phyloP scores from a whole-genome alignment of 2,329 filamentous ascomycete species.

The Aspergillus vadensis region DNA sequence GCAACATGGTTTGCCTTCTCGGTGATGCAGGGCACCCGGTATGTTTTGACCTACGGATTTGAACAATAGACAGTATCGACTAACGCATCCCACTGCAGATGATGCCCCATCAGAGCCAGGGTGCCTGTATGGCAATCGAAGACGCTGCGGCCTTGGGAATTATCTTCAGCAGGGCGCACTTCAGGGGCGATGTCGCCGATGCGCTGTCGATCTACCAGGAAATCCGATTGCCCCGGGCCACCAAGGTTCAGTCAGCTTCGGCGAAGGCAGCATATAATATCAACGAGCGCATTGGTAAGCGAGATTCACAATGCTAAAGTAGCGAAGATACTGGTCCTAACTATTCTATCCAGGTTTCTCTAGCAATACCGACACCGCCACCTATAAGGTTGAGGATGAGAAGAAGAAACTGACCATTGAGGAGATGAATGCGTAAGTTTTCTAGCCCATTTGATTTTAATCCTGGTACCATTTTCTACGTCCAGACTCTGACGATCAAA shows the following conservation, averaged over 20 bases:
- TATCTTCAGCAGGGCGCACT: conserved; percentile 56
- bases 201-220: conserved; percentile 55
- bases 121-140: conserved; percentile 69
- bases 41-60: conserved; percentile 11
- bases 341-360: conserved; percentile 57
- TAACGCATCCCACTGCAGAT: conserved; percentile 44
- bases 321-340: conserved; percentile 11
- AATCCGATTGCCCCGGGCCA: conserved; percentile 58
- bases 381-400: conserved; percentile 65
- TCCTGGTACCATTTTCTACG: not conserved
- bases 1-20: conserved; percentile 57
- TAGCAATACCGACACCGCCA: conserved; percentile 57
- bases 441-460: not conserved
- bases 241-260: conserved; percentile 59
- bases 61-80: not conserved
- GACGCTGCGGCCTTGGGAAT: conserved; percentile 66
- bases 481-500: not conserved
- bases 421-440: conserved; percentile 65
- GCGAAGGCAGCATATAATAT: conserved; percentile 63
- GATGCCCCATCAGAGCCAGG: conserved; percentile 71
- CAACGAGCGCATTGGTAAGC: conserved; percentile 61
- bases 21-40: conserved; percentile 69
- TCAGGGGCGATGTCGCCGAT: conserved; percentile 52
- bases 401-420: conserved; percentile 66
- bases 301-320: not conserved